phyloP scores from a whole-genome alignment of 1,284 basidiomycete genomes.

The Ceratobasidium sp. region DNA sequence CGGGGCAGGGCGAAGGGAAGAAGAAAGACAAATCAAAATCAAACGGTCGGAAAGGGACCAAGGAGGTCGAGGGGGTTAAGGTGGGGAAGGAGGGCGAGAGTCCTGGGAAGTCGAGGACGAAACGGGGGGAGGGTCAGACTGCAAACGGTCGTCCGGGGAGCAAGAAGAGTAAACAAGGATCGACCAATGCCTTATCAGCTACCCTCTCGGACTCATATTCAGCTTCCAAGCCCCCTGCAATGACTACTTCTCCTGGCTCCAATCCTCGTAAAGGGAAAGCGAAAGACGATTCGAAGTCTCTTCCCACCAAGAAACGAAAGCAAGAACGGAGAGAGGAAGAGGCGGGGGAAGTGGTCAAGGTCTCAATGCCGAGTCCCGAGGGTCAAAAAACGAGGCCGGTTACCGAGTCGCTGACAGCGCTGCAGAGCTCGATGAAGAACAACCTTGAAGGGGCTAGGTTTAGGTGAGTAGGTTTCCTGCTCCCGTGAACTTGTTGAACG shows the following conservation, averaged over 20 bases:
- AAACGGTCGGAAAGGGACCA: slow-evolving; percentile 50
- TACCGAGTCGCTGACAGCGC: slow-evolving; percentile 65
- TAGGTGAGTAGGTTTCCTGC: slow-evolving; percentile 61
- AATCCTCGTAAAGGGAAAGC: not conserved
- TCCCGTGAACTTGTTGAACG: slow-evolving; percentile 16
- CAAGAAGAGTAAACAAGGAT: not conserved
- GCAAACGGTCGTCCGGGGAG: slow-evolving; percentile 47
- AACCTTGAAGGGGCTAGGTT: slow-evolving; percentile 87
- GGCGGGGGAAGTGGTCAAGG: slow-evolving; percentile 1
- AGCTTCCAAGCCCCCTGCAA: not conserved
- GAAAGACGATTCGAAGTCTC: slow-evolving; percentile 3
- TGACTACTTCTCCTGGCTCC: not conserved
- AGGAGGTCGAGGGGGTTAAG: slow-evolving; percentile 48
- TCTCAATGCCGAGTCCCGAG: no score
- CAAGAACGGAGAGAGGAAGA: not conserved
- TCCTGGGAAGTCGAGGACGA: not conserved
- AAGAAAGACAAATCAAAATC: slow-evolving; percentile 43
- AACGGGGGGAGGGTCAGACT: slow-evolving; percentile 54
- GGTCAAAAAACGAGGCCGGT: slow-evolving; percentile 1
- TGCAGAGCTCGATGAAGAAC: slow-evolving; percentile 80
- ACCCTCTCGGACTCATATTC: slow-evolving; percentile 19
- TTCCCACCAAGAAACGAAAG: slow-evolving; percentile 42
- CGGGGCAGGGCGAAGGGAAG: slow-evolving; percentile 45
- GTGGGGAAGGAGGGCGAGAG: slow-evolving; percentile 6
- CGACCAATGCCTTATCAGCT: slow-evolving; percentile 9